phyloP scores from a whole-genome alignment of 164 flowering plant genomes.

The Vitis labrusca region DNA sequence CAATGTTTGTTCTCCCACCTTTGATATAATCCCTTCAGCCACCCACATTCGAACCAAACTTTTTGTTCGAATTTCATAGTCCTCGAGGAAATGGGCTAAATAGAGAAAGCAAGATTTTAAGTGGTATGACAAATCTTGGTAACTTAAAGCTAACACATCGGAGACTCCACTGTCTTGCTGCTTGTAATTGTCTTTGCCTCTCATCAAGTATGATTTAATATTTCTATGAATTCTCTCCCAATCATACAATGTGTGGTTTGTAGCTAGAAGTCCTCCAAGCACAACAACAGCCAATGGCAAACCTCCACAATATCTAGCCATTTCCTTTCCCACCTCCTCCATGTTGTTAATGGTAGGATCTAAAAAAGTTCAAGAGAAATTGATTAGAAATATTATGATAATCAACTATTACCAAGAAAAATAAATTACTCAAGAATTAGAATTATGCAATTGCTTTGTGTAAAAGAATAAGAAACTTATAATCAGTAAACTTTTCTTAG shows the following conservation, averaged over 20 bases:
- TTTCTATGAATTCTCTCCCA: slow-evolving; percentile 21
- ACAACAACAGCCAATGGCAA: slow-evolving; percentile 34
- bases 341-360: neutral
- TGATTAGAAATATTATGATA: no score
- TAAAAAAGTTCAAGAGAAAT: no score
- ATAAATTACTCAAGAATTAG: no score
- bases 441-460: no score
- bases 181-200: slow-evolving; percentile 2
- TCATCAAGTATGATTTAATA: slow-evolving; percentile 9
- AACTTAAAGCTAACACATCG: slow-evolving; percentile 24
- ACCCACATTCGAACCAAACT: slow-evolving; percentile 26
- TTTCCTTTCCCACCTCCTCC: slow-evolving; percentile 20
- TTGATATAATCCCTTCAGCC: slow-evolving; percentile 31
- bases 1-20: slow-evolving; percentile 2
- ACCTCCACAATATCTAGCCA: slow-evolving; percentile 23
- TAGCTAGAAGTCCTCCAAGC: slow-evolving; percentile 32
- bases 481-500: no score
- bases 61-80: slow-evolving; percentile 8
- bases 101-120: slow-evolving; percentile 39
- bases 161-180: neutral
- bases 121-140: slow-evolving; percentile 26
- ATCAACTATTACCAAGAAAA: no score
- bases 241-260: slow-evolving; percentile 16
- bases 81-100: slow-evolving; percentile 29
- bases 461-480: no score